Base-by-base conservation (phyloP, 208 protist genomes). In the Leishmania tropica region DNA sequence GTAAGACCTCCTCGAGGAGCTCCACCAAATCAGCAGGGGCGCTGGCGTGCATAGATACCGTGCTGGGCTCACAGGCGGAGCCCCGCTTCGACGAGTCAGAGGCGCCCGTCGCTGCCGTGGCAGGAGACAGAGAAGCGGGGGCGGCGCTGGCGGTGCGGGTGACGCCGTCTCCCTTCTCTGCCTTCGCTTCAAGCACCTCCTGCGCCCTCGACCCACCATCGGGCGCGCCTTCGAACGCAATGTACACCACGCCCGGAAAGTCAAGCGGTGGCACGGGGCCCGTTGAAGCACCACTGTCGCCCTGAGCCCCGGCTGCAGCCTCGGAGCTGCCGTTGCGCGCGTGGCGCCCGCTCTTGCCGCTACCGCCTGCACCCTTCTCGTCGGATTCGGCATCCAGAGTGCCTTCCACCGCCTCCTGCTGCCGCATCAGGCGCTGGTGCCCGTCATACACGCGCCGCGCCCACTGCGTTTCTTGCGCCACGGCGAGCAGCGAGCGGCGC, bases 1-100 rank as follows among this genome's bases (percentile, higher is more conserved):
- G 93, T 31, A 97, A 83, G 17, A 95, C 74, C 3, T 86, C 81
- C 70, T 93, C 92, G 10, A 95, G 77, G 35, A 96, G 82, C 65
- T 95, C 91, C 21, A 96, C 51, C 62, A 87, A 89, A 71, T 97
- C 94, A 62, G 92, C 88, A 6, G 94, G 94, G 65, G 94, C 86
- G 70, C 68, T 76, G 75, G 92, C 91, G 77, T 94, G 87, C 15
- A 97, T 75, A 1, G 88, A 72, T 0, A 88, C 58, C 4, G 86
- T 82, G 0, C 79, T 60, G 5, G 78, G 65, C n/a, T 28, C 58
- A 40, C 56, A 40, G 8, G 28, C 72, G 8, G 48, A 19, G 40
- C 75, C 45, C 19, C 48, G 67, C 13, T 72, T 70, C 42, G n/a
- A 19, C 24, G 24, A n/a, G 53, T 62, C 54, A 2, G 51, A 19